phyloP scores from a whole-genome alignment of 2,329 filamentous ascomycete genomes.

The Herpotrichia juniperi region DNA sequence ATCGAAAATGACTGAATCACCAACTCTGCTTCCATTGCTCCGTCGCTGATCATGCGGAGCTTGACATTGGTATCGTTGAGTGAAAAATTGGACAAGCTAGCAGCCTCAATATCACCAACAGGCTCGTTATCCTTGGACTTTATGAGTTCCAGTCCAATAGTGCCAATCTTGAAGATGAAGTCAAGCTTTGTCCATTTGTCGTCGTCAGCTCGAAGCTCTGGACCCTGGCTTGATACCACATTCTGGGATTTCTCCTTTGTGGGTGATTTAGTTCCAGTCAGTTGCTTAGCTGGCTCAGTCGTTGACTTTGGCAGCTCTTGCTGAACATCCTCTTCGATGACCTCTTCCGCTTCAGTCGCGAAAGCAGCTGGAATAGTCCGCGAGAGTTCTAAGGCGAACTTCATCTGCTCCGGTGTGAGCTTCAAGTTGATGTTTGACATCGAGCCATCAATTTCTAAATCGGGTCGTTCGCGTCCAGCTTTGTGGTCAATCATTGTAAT shows the following conservation, averaged over 20 bases:
- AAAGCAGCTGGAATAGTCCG: constrained; percentile 89
- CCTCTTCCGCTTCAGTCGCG: constrained; percentile 72
- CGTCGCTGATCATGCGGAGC: constrained; percentile 89
- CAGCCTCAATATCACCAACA: constrained; percentile 76
- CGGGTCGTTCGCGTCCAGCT: constrained; percentile 76
- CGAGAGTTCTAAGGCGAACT: constrained; percentile 85
- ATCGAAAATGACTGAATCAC: constrained; percentile 95
- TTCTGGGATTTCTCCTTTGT: constrained; percentile 52
- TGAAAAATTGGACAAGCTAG: constrained; percentile 91
- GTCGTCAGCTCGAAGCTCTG: constrained; percentile 71
- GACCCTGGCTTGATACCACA: constrained; percentile 56
- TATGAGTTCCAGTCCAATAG: constrained; percentile 86
- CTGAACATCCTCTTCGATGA: constrained; percentile 72
- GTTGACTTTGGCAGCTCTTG: constrained; percentile 70
- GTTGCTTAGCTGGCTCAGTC: constrained; percentile 55
- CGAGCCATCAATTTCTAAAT: constrained; percentile 86
- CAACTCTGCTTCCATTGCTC: constrained; percentile 89
- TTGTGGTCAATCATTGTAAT: constrained; percentile 91
- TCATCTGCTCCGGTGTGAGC: constrained; percentile 89
- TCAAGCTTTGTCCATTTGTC: constrained; percentile 93
- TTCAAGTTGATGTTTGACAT: constrained; percentile 94
- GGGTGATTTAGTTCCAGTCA: constrained; percentile 46
- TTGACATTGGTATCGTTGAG: constrained; percentile 92
- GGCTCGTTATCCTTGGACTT: constrained; percentile 76
- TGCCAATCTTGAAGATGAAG: constrained; percentile 85